Evolutionary conservation across 768 basidiomycete genomes (phyloP).

Genomic region (Obba rivulosa): DNA sequence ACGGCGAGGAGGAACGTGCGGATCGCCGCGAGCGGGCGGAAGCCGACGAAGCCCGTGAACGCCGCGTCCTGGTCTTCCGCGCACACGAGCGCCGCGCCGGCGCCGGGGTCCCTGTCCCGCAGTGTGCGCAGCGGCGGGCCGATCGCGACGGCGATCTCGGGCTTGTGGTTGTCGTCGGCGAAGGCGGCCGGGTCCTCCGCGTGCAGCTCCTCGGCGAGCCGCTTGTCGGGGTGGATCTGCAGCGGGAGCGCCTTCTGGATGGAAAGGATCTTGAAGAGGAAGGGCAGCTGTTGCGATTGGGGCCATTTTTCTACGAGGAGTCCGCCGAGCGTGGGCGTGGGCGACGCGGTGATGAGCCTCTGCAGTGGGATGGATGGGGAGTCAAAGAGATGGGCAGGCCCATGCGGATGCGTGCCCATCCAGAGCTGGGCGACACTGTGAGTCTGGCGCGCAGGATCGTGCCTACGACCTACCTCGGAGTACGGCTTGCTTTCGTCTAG

Average conservation of each 20-base stretch:
- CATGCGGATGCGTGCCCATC: constrained; percentile 56
- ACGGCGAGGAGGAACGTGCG: constrained; percentile 34
- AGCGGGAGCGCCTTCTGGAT: constrained; percentile 51
- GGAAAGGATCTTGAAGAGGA: constrained; percentile 52
- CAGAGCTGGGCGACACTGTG: constrained; percentile 34
- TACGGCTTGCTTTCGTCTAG: constrained; percentile 42
- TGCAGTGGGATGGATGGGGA: constrained; percentile 24
- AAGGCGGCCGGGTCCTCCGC: constrained; percentile 35
- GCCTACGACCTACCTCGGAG: constrained; percentile 38
- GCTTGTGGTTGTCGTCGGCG: constrained; percentile 52
- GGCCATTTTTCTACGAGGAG: constrained; percentile 28
- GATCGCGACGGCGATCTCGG: constrained; percentile 54
- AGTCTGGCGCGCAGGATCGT: background rate
- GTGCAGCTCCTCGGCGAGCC: constrained; percentile 38
- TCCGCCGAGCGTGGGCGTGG: constrained; percentile 27
- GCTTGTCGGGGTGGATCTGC: constrained; percentile 54
- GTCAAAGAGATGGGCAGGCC: constrained; percentile 35
- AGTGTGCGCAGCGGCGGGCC: constrained; percentile 26
- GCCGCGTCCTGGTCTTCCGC: constrained; percentile 9
- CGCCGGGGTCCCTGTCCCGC: background rate
- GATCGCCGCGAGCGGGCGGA: constrained; percentile 44
- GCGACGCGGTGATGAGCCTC: constrained; percentile 27
- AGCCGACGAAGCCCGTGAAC: constrained; percentile 45
- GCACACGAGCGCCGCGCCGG: too few species aligned
- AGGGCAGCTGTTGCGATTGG: constrained; percentile 36